Percentiles rank a stretch among this genome's conserved stretches.
Evolutionary conservation across 164 flowering plant species (phyloP).

Genomic region (Chloranthus sessilifolius): DNA sequence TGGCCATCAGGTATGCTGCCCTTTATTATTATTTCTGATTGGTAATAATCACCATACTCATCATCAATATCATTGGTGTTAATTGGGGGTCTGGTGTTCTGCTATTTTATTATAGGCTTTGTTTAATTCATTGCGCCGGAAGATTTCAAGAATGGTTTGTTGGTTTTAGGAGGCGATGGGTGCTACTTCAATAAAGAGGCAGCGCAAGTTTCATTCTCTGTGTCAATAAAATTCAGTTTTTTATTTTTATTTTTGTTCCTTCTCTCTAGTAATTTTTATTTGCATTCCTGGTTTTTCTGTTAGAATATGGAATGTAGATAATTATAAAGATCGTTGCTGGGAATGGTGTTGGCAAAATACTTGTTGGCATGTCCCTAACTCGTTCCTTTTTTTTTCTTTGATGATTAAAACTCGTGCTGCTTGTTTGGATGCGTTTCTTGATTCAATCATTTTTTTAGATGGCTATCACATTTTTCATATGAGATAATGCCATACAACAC

Average conservation of each 20-base stretch:
- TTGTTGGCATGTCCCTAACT: slow-evolving; percentile 65
- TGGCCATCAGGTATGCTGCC: too few relatives aligned
- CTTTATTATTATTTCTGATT: too few relatives aligned
- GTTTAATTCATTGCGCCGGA: slow-evolving; percentile 81
- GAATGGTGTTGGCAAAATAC: slow-evolving; percentile 86
- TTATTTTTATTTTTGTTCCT: neutral
- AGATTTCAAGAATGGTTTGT: slow-evolving; percentile 74
- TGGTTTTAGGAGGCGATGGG: slow-evolving; percentile 98
- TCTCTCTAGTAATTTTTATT: neutral
- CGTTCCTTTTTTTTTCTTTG: too few relatives aligned
- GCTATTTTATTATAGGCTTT: slow-evolving; percentile 55
- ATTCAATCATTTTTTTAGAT: too few relatives aligned
- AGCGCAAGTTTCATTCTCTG: slow-evolving; percentile 51
- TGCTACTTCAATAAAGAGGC: slow-evolving; percentile 91
- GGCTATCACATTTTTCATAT: too few relatives aligned
- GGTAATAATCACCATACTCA: too few relatives aligned
- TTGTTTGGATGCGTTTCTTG: too few relatives aligned
- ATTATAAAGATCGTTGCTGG: slow-evolving; percentile 96
- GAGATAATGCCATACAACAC: too few relatives aligned
- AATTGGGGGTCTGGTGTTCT: slow-evolving; percentile 2
- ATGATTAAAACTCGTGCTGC: too few relatives aligned
- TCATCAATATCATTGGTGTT: too few relatives aligned
- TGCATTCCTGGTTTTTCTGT: neutral
- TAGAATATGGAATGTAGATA: slow-evolving; percentile 40
- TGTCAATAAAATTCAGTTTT: neutral